Base-by-base conservation (phyloP, 148 eudicot species). In the Nepenthes mirabilis region DNA sequence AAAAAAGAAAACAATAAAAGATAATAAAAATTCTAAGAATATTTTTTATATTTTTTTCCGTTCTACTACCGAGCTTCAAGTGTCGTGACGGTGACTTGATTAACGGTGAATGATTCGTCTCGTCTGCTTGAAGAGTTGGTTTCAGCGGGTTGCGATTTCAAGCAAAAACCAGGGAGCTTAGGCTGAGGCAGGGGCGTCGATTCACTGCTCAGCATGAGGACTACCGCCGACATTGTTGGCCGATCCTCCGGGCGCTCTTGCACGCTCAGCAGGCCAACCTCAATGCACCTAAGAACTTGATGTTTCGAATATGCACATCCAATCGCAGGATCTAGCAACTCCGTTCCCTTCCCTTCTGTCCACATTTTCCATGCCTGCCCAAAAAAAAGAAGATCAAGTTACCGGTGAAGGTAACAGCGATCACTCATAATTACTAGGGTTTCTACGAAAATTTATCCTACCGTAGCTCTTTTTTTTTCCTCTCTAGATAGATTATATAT, bases 181-280 rank as follows among this genome's bases (percentile, higher is more conserved):
- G 96, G 96, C 9, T 76, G 82, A 23, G 88, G 75, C 69, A 88
- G 55, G 1, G 74, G 47, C 1, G 78, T 61, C 33, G 58, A 65
- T 59, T 88, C 94, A 61, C 88, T 85, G 66, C 90, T 75, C 47
- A 91, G 68, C 94, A 87, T 77, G 32, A 83, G 66, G 8, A 81
- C 79, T 14, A 83, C 90, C 7, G 75, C 47, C 13, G 80, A 70
- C 97, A 91, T 91, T 11, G 76, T 83, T 1, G 97, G 97, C 62
- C 97, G 79, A 33, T 91, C 94, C 61, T 84, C 90, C 1, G 93
- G 77, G 37, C 79, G 69, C 14, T 91, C 96, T 68, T 91, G 97
- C 1, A 88, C 96, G 14, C 94, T 85, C 36, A 91, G 59, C 1
- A 91, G 88, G 9, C 86, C 95, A 0, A 91, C 86, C 60, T 88